A percentile compares a stretch with the other conserved stretches of the same genome.
These are phyloP conservation scores for Lasiodiplodia theobromae DNA, from an alignment of 2,329 filamentous ascomycete species.

Conservation along the genomic window DNA sequence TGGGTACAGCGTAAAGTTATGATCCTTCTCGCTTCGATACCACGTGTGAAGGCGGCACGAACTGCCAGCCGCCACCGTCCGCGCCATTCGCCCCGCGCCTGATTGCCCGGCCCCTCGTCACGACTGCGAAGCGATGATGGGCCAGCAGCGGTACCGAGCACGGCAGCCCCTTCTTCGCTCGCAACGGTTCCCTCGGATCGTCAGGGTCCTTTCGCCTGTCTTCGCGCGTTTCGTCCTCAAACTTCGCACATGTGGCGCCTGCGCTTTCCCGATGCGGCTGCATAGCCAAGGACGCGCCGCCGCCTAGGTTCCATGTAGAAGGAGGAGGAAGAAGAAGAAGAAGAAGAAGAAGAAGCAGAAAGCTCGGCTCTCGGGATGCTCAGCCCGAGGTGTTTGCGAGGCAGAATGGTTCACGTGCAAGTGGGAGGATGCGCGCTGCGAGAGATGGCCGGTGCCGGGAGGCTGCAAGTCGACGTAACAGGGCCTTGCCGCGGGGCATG, in stretches of 20 bases:
- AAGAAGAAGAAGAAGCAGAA: too few species aligned
- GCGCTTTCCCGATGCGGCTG: neutral
- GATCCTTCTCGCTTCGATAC: too few species aligned
- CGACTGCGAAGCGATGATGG: neutral
- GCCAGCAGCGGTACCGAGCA: neutral
- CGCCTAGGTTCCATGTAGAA: neutral
- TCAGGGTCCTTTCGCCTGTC: neutral
- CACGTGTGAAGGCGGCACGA: neutral
- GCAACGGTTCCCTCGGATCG: neutral
- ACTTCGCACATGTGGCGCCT: neutral
- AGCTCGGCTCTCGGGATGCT: neutral
- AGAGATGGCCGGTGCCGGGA: neutral
- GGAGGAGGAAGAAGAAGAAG: too few species aligned
- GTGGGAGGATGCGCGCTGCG: neutral
- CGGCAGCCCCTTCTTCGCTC: neutral
- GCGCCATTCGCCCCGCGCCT: neutral
- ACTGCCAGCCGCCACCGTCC: conserved; percentile 1
- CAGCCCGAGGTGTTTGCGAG: neutral
- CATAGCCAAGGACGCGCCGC: neutral
- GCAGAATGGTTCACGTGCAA: neutral
- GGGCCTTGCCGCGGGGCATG: neutral
- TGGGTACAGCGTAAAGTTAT: neutral
- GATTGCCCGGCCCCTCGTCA: conserved; percentile 7
- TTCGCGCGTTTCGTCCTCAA: neutral
- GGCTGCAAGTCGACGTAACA: conserved; percentile 9